Evolutionary conservation across 306 rosid species (phyloP), one percentile per base, ranked within the genome.

Genomic region (Cyclanthera cordifolia): DNA sequence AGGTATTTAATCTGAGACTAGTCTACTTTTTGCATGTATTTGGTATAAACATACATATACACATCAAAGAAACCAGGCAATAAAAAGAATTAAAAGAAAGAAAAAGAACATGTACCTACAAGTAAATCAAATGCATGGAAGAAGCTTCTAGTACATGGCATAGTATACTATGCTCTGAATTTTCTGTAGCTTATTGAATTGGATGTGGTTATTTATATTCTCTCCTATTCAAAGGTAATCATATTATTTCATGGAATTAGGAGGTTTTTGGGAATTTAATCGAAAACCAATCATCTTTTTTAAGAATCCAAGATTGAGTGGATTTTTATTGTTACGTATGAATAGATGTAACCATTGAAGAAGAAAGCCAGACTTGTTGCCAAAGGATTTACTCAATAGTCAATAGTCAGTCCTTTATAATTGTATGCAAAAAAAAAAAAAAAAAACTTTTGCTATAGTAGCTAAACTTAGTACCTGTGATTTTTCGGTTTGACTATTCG

Each of bases 1-100:
- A 45, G 89, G 98, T 89, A 89, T 25, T 21, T 41, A 25, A 66
- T 46, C 71, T 66, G 47, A 25, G 24, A 16, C 53, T 25, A 15
- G 13, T 15, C 12, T 23, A 41, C 14, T 47, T 66, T 66, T 45
- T 45, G 20, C 70, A 5, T 13, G 7, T 37, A 43, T 6, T 64
- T 49, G 21, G 5, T 15, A 47, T 4, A 47, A 17, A 47, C 19
- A 47, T 34, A 34, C 5, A 34, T 34, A 34, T 37, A 37, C 43
- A 37, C 8, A 37, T 37, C 7, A 37, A 15, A 46, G 50, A 13
- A 46, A 46, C 17, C 5, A 15, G 17, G 17, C 17, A 46, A 46
- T 46, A 46, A 46, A 46, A 46, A 15, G 5, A 45, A 15, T 2
- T 10, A 16, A 9, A 47, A 47, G 41, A 5, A 34, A 34, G 8